Conservation (phyloP, 371 early-diverging fungal genomes). For the Amoeboaphelidium occidentale region DNA sequence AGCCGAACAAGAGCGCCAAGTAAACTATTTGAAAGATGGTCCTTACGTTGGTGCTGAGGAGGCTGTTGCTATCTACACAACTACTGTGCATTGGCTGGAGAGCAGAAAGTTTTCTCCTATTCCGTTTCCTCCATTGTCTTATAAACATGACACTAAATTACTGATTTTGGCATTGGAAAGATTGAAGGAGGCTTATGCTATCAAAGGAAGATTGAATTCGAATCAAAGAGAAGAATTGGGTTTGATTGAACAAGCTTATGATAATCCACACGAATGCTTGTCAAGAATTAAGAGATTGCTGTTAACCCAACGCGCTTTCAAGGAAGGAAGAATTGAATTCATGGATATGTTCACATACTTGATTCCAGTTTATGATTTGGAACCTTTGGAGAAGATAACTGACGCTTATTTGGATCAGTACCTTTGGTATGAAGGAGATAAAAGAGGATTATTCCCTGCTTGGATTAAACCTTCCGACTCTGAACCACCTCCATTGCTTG, state of each 20-base stretch:
- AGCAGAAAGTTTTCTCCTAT: slow-evolving; percentile 89
- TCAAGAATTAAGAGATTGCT: slow-evolving; percentile 83
- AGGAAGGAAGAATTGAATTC: slow-evolving; percentile 96
- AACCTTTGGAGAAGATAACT: slow-evolving; percentile 93
- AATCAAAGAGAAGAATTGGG: slow-evolving; percentile 93
- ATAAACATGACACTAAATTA: slow-evolving; percentile 95
- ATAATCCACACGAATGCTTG: slow-evolving; percentile 85
- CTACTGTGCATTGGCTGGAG: slow-evolving; percentile 96
- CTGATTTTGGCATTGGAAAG: slow-evolving; percentile 83
- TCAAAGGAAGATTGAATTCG: slow-evolving; percentile 82
- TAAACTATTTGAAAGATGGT: slow-evolving; percentile 94
- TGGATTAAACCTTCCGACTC: slow-evolving; percentile 96
- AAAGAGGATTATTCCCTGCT: slow-evolving; percentile 70
- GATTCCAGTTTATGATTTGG: slow-evolving; percentile 89
- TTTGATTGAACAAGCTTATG: slow-evolving; percentile 90
- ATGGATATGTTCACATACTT: slow-evolving; percentile 89
- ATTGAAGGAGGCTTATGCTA: slow-evolving; percentile 83
- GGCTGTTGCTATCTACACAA: slow-evolving; percentile 88
- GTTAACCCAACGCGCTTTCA: slow-evolving; percentile 94
- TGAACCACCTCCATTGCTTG: slow-evolving; percentile 84
- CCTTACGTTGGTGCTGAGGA: slow-evolving; percentile 92
- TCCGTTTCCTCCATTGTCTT: slow-evolving; percentile 92
- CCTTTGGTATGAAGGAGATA: slow-evolving; percentile 91
- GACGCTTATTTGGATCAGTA: slow-evolving; percentile 98
- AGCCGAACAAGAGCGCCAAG: slow-evolving; percentile 96